Base-by-base conservation (phyloP, 1,139 yeast species). In the Taphrina populina region DNA sequence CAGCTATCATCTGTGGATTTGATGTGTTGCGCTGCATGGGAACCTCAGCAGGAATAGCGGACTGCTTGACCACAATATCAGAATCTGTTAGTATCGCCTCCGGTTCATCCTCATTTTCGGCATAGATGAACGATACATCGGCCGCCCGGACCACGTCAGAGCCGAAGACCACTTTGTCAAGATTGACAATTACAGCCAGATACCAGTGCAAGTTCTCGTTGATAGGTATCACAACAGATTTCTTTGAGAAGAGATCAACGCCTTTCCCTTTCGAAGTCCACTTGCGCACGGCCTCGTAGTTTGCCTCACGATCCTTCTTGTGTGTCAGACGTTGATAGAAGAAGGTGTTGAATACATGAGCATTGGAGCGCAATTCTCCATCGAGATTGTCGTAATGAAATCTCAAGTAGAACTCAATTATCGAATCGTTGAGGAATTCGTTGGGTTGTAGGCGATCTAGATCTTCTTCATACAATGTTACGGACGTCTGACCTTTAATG, bases 151-250 rank as follows among this genome's bases (percentile, higher is more conserved):
- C 13, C 15, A 20, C 32, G n/a, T 33, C 54, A 7, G 32, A 37
- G 5, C 54, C 54, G 23, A 49, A 49, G 3, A 33, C 39, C n/a
- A 40, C 35, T 20, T 39, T 37, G 39, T 69, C 65, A 7, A 79
- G 68, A 56, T 77, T 75, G 10, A 80, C 73, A 4, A 88, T 78
- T 2, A 88, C 76, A 32, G 88, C 83, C 45, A 90, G 82, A 66
- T 83, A 87, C 99, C 99, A 94, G 70, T 94, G 99, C 30, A 59
- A 46, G 20, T 46, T 75, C 62, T 83, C 87, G 67, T 88, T 88
- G 10, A 94, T 82, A 0, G 99, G 99, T 15, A 94, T 74, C 4
- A 90, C 76, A 1, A 88, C 73, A 64, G 76, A 81, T 46, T 80
- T 77, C 64, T 76, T 81, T 19, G 74, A 72, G 70, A 82, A 79